phyloP scores from a whole-genome alignment of 2,329 filamentous ascomycete species.

The Periconia macrospinosa region DNA sequence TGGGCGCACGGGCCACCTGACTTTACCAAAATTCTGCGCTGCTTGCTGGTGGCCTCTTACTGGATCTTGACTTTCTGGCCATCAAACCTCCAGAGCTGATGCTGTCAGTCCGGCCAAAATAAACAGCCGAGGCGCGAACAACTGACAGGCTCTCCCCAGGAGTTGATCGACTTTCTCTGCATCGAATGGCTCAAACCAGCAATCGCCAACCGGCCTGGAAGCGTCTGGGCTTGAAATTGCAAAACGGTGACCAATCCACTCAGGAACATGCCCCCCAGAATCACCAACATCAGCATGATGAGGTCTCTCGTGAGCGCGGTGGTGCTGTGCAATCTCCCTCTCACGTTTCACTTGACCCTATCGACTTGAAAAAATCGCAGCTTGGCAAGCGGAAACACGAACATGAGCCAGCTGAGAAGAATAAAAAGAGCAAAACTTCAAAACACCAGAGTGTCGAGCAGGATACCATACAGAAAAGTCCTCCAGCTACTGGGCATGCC shows the following conservation, averaged over 20 bases:
- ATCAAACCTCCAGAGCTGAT: conserved; percentile 32
- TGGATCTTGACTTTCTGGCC: conserved; percentile 33
- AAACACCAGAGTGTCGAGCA: neutral
- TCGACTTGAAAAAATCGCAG: conserved; percentile 23
- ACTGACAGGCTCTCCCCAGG: conserved; percentile 5
- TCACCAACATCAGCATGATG: conserved; percentile 8
- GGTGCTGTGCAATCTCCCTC: conserved; percentile 9
- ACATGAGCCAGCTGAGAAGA: conserved; percentile 24
- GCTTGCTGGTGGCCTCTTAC: conserved; percentile 26
- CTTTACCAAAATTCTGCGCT: conserved; percentile 36
- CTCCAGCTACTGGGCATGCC: neutral
- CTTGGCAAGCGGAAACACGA: conserved; percentile 44
- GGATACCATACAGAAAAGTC: neutral
- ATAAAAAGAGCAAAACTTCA: conserved; percentile 30
- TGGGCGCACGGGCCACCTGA: conserved; percentile 1
- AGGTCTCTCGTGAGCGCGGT: neutral
- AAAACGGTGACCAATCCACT: conserved; percentile 50
- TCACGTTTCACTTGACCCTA: conserved; percentile 8
- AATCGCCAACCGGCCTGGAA: conserved; percentile 59
- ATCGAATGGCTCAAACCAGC: conserved; percentile 29
- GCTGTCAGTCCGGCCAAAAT: conserved; percentile 38
- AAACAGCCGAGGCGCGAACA: conserved; percentile 18
- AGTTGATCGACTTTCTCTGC: conserved; percentile 23
- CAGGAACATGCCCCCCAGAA: conserved; percentile 20
- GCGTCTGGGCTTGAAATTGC: conserved; percentile 62